A percentile compares a stretch with the other conserved stretches of the same genome.
Evolutionary conservation across 148 eudicot genomes (phyloP).

Genomic region (Fallopia convolvulus): DNA sequence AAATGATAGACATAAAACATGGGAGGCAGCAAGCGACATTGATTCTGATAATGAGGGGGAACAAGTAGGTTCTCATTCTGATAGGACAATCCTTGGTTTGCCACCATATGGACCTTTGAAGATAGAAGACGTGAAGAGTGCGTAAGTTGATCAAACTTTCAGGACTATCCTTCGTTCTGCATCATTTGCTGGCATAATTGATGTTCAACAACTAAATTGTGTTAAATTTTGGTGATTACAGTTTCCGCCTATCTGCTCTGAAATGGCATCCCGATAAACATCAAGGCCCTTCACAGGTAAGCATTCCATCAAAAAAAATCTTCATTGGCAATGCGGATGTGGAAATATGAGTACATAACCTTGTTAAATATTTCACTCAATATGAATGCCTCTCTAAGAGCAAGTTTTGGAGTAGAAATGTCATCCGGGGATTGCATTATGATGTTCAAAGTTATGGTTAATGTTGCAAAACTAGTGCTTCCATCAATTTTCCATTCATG

Average conservation of each 20-base stretch:
- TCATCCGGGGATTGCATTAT: neutral
- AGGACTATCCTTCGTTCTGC: neutral
- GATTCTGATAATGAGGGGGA: constrained; percentile 37
- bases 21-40: constrained; percentile 18
- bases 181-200: neutral
- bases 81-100: constrained; percentile 67
- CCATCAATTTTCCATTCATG: neutral
- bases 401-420: neutral
- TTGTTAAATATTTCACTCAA: neutral
- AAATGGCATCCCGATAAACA: constrained; percentile 99
- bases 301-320: neutral
- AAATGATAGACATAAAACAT: constrained; percentile 12
- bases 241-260: constrained; percentile 75
- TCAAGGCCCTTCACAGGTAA: constrained; percentile 81
- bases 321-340: neutral
- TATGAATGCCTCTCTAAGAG: neutral
- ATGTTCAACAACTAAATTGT: neutral
- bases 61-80: constrained; percentile 41
- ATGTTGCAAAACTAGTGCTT: neutral
- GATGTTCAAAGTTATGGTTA: neutral
- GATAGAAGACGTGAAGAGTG: constrained; percentile 74
- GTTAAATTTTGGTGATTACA: constrained; percentile 30
- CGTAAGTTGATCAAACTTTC: constrained; percentile 42
- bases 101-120: constrained; percentile 60
- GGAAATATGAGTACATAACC: neutral